phyloP scores from a whole-genome alignment of 495 filamentous ascomycete genomes.

The Coniosporium apollinis region DNA sequence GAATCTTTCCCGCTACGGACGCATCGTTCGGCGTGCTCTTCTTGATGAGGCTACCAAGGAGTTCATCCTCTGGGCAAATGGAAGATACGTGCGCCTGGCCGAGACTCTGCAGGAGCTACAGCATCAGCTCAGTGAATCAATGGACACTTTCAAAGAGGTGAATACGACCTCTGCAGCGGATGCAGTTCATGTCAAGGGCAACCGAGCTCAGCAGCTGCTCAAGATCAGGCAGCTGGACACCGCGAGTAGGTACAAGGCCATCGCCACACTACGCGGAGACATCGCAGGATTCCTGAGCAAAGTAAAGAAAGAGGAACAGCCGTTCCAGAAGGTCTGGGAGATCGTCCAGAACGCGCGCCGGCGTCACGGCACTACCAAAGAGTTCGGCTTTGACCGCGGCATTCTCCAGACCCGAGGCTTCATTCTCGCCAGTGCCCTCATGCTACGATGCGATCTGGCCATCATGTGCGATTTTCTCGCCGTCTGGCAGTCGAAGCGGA shows the following conservation, averaged over 20 bases:
- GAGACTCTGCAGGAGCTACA: slow-evolving; percentile 22
- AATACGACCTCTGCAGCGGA: too few species aligned
- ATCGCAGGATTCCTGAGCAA: slow-evolving; percentile 28
- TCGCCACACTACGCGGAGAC: slow-evolving; percentile 24
- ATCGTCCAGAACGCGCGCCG: slow-evolving; percentile 34
- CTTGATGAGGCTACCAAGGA: slow-evolving; percentile 55
- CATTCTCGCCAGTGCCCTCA: slow-evolving; percentile 33
- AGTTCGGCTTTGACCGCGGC: slow-evolving; percentile 28
- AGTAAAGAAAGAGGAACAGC: slow-evolving; percentile 40
- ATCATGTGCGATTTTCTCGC: slow-evolving; percentile 38
- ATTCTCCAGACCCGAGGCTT: slow-evolving; percentile 31
- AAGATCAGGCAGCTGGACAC: slow-evolving; percentile 1
- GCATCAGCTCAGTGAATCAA: slow-evolving; percentile 12
- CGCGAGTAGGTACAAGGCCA: slow-evolving; percentile 21
- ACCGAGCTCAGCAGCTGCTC: slow-evolving; percentile 2
- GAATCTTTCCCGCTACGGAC: slow-evolving; percentile 46
- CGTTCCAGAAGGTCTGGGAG: slow-evolving; percentile 37
- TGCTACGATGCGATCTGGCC: slow-evolving; percentile 37
- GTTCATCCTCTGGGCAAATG: slow-evolving; percentile 38
- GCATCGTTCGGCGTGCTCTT: slow-evolving; percentile 43
- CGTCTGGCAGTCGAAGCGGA: slow-evolving; percentile 15
- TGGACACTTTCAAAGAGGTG: too few species aligned
- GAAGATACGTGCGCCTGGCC: slow-evolving; percentile 33
- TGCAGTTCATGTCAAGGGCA: slow-evolving; percentile 11
- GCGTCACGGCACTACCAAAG: slow-evolving; percentile 14